These are phyloP conservation scores for Phaeomoniella chlamydospora DNA, from an alignment of 2,329 filamentous ascomycete species.

Conservation along the genomic window DNA sequence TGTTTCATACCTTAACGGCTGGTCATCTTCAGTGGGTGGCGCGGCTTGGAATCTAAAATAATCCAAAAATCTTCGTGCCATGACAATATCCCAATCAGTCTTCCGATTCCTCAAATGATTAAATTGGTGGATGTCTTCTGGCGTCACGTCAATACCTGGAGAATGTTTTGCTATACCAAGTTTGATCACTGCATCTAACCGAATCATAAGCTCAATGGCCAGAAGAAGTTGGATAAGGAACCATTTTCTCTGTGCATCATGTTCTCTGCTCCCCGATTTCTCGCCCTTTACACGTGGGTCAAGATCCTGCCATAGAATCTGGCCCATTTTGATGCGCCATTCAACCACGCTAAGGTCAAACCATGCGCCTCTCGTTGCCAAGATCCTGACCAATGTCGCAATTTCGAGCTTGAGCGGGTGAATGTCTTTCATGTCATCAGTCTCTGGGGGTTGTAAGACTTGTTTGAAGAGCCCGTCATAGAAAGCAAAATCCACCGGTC, in stretches of 20 bases:
- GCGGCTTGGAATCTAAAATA: background rate
- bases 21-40: conserved; percentile 4
- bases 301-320: conserved; percentile 26
- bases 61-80: conserved; percentile 36
- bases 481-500: conserved; percentile 23
- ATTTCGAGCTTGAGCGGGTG: conserved; percentile 30
- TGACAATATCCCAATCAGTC: conserved; percentile 40
- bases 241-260: conserved; percentile 28
- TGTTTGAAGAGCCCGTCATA: conserved; percentile 20
- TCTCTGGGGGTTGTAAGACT: conserved; percentile 21
- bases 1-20: too few relatives aligned
- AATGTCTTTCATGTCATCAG: conserved; percentile 11
- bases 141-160: conserved; percentile 23
- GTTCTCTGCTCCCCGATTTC: conserved; percentile 10
- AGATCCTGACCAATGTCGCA: conserved; percentile 24
- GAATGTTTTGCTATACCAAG: conserved; percentile 23
- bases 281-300: conserved; percentile 21
- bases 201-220: conserved; percentile 38
- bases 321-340: conserved; percentile 29
- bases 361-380: conserved; percentile 30
- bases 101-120: conserved; percentile 33
- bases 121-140: conserved; percentile 29
- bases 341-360: conserved; percentile 30
- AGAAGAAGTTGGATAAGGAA: conserved; percentile 39
- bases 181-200: conserved; percentile 33